Percentiles rank a stretch among this genome's conserved stretches.
Conservation (phyloP, 345 rosid genomes). For the Populus davidiana region DNA sequence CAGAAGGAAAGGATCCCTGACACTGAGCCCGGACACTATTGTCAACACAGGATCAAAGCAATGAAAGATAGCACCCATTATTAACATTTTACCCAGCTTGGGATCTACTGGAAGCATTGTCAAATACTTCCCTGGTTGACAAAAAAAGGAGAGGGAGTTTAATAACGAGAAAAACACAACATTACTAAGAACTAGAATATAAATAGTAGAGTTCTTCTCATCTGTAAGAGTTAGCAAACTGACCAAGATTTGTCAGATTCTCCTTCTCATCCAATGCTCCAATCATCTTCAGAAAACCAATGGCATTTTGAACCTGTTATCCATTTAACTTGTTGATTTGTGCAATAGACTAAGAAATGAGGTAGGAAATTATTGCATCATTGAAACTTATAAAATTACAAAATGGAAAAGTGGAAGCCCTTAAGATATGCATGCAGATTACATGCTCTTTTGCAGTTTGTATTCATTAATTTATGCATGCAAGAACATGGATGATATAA, state of each 20-base stretch:
- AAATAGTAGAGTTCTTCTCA: not conserved
- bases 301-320: constrained; percentile 89
- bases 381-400: not conserved
- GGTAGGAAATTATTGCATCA: not conserved
- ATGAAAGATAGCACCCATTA: constrained; percentile 90
- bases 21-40: constrained; percentile 91
- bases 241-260: constrained; percentile 90
- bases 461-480: not conserved
- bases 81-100: constrained; percentile 96
- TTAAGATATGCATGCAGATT: not conserved
- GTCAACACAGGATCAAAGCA: constrained; percentile 96
- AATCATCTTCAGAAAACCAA: constrained; percentile 84
- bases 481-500: not conserved
- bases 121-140: constrained; percentile 63
- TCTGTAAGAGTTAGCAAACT: constrained; percentile 32
- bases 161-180: constrained; percentile 8
- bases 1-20: constrained; percentile 94
- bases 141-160: not conserved
- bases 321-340: constrained; percentile 6
- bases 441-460: not conserved
- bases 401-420: not conserved
- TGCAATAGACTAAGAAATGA: constrained; percentile 4
- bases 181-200: not conserved
- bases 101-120: constrained; percentile 98
- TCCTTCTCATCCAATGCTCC: constrained; percentile 91